Conservation (phyloP, 305 asterid genomes). For the Ilex paraguariensis region DNA sequence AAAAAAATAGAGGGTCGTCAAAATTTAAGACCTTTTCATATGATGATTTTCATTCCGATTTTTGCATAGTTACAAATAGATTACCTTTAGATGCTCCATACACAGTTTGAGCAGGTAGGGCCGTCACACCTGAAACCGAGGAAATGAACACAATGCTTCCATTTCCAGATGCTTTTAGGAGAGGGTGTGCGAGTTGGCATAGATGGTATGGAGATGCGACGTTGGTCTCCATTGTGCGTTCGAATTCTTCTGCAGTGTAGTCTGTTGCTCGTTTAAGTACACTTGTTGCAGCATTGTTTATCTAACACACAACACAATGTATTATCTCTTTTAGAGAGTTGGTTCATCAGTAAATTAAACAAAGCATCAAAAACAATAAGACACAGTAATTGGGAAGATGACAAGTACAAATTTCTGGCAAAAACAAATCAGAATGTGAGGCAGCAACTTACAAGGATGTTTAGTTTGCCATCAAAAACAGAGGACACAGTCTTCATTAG, state of each 20-base stretch:
- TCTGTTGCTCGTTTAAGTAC: conserved; percentile 24
- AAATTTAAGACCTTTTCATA: too few species aligned
- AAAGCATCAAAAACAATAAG: too few species aligned
- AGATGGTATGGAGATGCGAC: conserved; percentile 34
- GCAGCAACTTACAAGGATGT: conserved; percentile 25
- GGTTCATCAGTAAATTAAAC: too few species aligned
- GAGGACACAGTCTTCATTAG: conserved; percentile 20
- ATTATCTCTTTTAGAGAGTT: too few species aligned
- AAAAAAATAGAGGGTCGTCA: too few species aligned
- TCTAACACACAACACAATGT: conserved; percentile 6
- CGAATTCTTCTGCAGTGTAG: conserved; percentile 17
- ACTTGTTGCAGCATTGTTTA: conserved; percentile 35
- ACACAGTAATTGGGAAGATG: too few species aligned
- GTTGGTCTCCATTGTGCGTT: conserved; percentile 26
- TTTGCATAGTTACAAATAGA: not conserved
- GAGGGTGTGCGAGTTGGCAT: conserved; percentile 33
- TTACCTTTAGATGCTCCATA: conserved; percentile 27
- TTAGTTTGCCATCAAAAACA: conserved; percentile 28
- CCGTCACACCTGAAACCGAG: conserved; percentile 32
- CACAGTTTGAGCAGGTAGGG: conserved; percentile 11
- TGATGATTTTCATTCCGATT: too few species aligned
- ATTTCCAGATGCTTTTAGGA: conserved; percentile 31
- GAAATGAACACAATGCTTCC: conserved; percentile 39
- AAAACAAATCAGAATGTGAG: not conserved
- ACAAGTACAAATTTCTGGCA: too few species aligned